phyloP scores from a whole-genome alignment of 1,139 yeast genomes.

The Taphrina betulina region DNA sequence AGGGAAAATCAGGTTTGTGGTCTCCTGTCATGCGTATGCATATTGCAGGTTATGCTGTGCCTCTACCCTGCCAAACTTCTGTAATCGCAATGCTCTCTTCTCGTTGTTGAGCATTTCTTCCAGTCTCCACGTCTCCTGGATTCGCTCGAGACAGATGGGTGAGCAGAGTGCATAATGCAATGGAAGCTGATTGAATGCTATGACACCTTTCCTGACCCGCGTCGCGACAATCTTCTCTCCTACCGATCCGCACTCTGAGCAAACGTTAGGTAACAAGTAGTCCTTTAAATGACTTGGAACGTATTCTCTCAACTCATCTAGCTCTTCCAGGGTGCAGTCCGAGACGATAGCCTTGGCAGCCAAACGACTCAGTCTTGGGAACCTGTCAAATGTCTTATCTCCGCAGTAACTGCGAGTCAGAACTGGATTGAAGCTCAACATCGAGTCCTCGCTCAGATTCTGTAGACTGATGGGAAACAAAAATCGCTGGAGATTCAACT shows the following conservation, averaged over 20 bases:
- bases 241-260: conserved; percentile 12
- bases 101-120: conserved; percentile 12
- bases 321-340: conserved; percentile 5
- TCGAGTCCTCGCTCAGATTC: neutral
- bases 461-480: neutral
- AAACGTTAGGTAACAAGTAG: conserved; percentile 2
- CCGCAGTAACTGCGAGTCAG: conserved; percentile 2
- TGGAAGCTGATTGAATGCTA: conserved; percentile 7
- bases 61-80: conserved; percentile 9
- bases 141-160: conserved; percentile 3
- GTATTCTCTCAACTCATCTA: conserved; percentile 7
- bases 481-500: conserved; percentile 4
- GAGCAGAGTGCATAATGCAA: conserved; percentile 14
- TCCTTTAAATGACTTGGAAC: conserved; percentile 7
- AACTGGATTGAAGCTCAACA: neutral
- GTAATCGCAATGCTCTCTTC: conserved; percentile 12
- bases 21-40: conserved; percentile 14
- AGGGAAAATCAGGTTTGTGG: no score
- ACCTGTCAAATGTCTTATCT: neutral
- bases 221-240: conserved; percentile 3
- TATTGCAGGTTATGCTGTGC: conserved; percentile 1
- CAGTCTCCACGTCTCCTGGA: conserved; percentile 6
- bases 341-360: conserved; percentile 1
- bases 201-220: conserved; percentile 1
- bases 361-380: conserved; percentile 1